These are phyloP conservation scores for Scytalidium lignicola DNA, from an alignment of 2,329 filamentous ascomycete genomes.

Conservation along the genomic window DNA sequence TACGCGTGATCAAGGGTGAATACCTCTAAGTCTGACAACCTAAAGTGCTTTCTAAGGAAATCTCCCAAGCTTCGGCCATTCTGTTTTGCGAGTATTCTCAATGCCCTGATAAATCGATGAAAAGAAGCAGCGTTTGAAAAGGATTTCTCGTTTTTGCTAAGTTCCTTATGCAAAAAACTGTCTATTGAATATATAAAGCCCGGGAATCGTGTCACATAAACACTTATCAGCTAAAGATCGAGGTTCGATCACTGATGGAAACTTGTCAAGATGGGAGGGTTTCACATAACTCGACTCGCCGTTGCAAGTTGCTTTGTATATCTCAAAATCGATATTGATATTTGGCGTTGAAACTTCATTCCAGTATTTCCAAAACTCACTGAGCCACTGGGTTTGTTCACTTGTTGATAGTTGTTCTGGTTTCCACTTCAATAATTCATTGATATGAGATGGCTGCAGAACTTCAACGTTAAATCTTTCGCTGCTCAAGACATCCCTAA, in stretches of 20 bases:
- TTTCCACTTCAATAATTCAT: slow-evolving; percentile 10
- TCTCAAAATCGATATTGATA: slow-evolving; percentile 2
- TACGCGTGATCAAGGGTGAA: no score
- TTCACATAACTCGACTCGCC: slow-evolving; percentile 4
- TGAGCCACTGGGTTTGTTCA: slow-evolving; percentile 15
- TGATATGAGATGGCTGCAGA: slow-evolving; percentile 13
- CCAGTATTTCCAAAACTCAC: slow-evolving; percentile 18
- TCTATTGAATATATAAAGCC: slow-evolving; percentile 10
- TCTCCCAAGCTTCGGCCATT: slow-evolving; percentile 6
- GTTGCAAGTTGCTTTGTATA: slow-evolving; percentile 9
- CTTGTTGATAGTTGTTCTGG: neutral
- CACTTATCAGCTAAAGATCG: slow-evolving; percentile 1
- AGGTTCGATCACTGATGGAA: slow-evolving; percentile 15
- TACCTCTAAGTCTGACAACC: no score
- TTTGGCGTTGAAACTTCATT: slow-evolving; percentile 3
- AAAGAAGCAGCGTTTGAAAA: slow-evolving; percentile 8
- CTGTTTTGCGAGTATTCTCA: slow-evolving; percentile 5
- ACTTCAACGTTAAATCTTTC: slow-evolving; percentile 18
- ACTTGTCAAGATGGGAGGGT: slow-evolving; percentile 2
- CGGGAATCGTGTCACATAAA: slow-evolving; percentile 12
- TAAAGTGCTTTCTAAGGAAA: no score
- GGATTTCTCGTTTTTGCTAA: slow-evolving; percentile 2
- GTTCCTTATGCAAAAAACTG: slow-evolving; percentile 11
- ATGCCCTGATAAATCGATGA: slow-evolving; percentile 11
- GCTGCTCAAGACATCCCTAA: slow-evolving; percentile 2